Base-by-base conservation (phyloP, 306 rosid species). In the Crotalaria pallida region DNA sequence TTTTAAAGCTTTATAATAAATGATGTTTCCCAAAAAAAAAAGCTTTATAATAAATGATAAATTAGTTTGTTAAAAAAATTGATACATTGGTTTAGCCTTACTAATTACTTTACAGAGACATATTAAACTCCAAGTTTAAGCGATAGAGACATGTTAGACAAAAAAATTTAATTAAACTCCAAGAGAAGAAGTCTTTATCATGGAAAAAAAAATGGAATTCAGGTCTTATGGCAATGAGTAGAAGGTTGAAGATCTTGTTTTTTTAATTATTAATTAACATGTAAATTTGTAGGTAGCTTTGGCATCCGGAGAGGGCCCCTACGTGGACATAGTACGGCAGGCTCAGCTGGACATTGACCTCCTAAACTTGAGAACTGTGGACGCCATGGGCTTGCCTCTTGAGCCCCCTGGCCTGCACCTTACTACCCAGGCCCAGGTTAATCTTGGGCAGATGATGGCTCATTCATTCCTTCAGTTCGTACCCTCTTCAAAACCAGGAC, bases 371-470 rank as follows among this genome's bases (percentile, higher is more conserved):
- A 68, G 76, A 66, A 85, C 92, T 0, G 82, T 87, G 3, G 98
- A 92, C 10, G 87, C 90, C 9, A 55, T 67, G 78, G 91, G 88
- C 0, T 66, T 81, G 15, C 58, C 92, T 1, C 64, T 87, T 29
- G 73, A 77, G 79, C 78, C 88, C 0, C 92, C 86, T 81, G 83
- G 84, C 36, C 77, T 92, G 15, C 96, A 92, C 60, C 87, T 92
- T 19, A 56, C 89, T 0, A 79, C 84, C 2, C 69, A 21, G 31
- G 80, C 94, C 75, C 94, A 85, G 63, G 84, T 81, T 56, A 66
- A 24, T 59, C 84, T 92, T 15, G 98, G 92, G 18, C 33, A 77
- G 5, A 76, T 64, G 71, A 71, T 87, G 88, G 94, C 89, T 10
- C 27, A 81, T 49, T 73, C 92, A 0, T 87, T 80, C 73, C 81